Percentiles rank a stretch among this genome's conserved stretches.
These are phyloP conservation scores for Ceratocystiopsis sp. DNA, from an alignment of 2,329 filamentous ascomycete genomes.

Conservation along the genomic window DNA sequence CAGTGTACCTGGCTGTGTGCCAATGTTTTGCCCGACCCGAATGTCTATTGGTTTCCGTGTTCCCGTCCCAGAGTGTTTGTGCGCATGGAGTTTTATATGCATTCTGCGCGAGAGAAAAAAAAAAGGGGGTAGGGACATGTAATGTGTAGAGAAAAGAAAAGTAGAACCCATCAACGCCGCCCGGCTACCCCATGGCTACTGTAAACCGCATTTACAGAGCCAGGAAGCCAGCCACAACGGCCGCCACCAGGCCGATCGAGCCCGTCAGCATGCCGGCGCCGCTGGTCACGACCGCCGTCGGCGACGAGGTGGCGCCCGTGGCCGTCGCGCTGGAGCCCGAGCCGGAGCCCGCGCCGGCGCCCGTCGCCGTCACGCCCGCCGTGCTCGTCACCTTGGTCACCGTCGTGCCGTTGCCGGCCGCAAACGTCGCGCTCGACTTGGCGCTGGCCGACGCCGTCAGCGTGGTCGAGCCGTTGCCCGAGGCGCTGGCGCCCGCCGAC, in stretches of 20 bases:
- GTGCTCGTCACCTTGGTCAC: background rate
- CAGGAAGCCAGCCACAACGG: conserved; percentile 16
- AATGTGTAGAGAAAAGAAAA: background rate
- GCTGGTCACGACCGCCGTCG: conserved; percentile 12
- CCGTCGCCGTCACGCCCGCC: background rate
- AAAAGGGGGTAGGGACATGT: background rate
- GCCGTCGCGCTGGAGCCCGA: conserved; percentile 7
- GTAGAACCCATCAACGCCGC: background rate
- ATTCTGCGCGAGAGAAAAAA: background rate
- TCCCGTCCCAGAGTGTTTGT: too few species aligned
- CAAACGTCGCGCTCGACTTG: conserved; percentile 3
- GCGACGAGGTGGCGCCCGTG: conserved; percentile 9
- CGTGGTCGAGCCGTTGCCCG: too few species aligned
- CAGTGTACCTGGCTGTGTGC: too few species aligned
- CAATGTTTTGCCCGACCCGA: too few species aligned
- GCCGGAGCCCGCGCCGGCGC: conserved; percentile 1
- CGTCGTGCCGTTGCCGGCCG: conserved; percentile 4
- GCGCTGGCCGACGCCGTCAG: too few species aligned
- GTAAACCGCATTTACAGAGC: conserved; percentile 13
- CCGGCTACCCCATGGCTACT: background rate
- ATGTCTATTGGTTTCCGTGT: too few species aligned
- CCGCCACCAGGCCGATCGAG: conserved; percentile 16
- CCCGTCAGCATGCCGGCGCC: conserved; percentile 9
- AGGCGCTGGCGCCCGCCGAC: too few species aligned
- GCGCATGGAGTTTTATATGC: background rate